Evolutionary conservation across 495 filamentous ascomycete genomes (phyloP), one percentile per base, ranked within the genome.

Genomic region (Xylaria grammica): DNA sequence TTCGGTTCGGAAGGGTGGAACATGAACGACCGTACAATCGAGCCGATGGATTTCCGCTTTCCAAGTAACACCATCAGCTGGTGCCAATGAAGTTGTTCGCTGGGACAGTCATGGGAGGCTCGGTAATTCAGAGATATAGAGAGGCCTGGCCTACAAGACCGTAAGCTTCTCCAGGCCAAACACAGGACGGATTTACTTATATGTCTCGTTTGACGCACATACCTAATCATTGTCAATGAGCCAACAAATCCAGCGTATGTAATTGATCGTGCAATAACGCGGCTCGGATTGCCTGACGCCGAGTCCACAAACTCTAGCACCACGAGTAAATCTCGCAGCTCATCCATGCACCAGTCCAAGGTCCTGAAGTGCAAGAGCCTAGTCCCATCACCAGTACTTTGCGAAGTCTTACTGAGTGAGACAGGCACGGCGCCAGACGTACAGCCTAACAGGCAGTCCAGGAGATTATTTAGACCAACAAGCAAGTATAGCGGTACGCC

Each of bases 301-400:
- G 72, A 68, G 2, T 72, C 60, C 20, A 85, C 75, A 68, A 82
- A 90, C 49, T 91, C 86, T 32, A 90, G 74, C 42, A 83, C 79
- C 5, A 90, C 84, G 30, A 89, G 70, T 32, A 89, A 62, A 22
- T 79, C 72, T 20, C 88, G 78, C 30, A 90, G 72, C 13, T 71
- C 67, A 63, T 87, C 81, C 88, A 91, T 90, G 0, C 77, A 84
- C 88, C 88, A 91, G 67, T 91, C 88, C 51, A 91, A 71, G 3
- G 86, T 89, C 9, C 88, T 76, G 66, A 90, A 91, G 72, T 90
- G 88, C 64, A 89, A 64, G 79, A 89, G 84, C 30, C 50, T 58
- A 6, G 44, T 30, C 3, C 19, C 36, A 36, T 27, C 58, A 40
- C n/a, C 32, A 24, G 8, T 27, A 27, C 19, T n/a, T 3, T 20